phyloP scores from a whole-genome alignment of 2,329 filamentous ascomycete genomes.

The Verticillium albo-atrum region DNA sequence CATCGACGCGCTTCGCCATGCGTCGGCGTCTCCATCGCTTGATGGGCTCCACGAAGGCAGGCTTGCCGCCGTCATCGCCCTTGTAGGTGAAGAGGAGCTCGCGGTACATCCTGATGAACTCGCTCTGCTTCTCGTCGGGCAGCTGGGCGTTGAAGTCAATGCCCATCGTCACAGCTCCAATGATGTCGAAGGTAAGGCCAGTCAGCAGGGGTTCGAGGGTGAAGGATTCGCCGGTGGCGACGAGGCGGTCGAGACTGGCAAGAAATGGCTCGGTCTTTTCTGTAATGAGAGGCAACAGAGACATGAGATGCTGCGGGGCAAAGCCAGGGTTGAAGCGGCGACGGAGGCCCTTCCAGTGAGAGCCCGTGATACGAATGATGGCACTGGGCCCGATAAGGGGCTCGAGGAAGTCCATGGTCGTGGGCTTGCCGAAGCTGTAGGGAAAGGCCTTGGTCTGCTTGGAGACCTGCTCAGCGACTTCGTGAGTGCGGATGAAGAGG shows the following conservation, averaged over 20 bases:
- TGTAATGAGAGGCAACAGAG: slow-evolving; percentile 27
- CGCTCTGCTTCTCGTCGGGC: slow-evolving; percentile 14
- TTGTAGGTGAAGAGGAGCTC: slow-evolving; percentile 18
- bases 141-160: slow-evolving; percentile 27
- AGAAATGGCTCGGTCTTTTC: slow-evolving; percentile 27
- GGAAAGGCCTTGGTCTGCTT: slow-evolving; percentile 23
- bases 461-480: slow-evolving; percentile 32
- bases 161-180: slow-evolving; percentile 28
- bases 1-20: slow-evolving; percentile 16
- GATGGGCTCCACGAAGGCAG: slow-evolving; percentile 16
- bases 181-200: slow-evolving; percentile 34
- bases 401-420: slow-evolving; percentile 18
- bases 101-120: slow-evolving; percentile 23
- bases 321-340: slow-evolving; percentile 32
- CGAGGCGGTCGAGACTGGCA: slow-evolving; percentile 4
- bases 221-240: slow-evolving; percentile 5
- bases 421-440: slow-evolving; percentile 26
- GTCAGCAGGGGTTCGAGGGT: slow-evolving; percentile 17
- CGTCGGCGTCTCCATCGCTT: slow-evolving; percentile 11
- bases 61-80: slow-evolving; percentile 11
- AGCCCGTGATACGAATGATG: slow-evolving; percentile 10
- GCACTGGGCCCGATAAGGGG: slow-evolving; percentile 16
- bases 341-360: slow-evolving; percentile 19
- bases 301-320: slow-evolving; percentile 31
- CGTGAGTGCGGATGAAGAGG: slow-evolving; percentile 24